These are phyloP conservation scores for Candida germanica DNA, from an alignment of 805 yeast genomes.

Conservation along the genomic window DNA sequence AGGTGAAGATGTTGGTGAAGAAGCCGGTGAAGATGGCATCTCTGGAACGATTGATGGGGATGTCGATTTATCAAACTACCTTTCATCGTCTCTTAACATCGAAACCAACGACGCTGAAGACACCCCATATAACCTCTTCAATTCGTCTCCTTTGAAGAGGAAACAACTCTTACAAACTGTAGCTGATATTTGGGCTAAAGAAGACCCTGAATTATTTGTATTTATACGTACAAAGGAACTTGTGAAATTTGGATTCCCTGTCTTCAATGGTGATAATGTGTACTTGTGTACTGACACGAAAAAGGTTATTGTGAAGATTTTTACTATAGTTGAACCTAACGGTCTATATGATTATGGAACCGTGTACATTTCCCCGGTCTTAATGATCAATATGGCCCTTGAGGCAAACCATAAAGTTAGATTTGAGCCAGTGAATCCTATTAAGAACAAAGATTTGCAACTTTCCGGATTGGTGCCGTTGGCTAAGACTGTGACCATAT, in stretches of 20 bases:
- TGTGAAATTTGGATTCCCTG: conserved; percentile 49
- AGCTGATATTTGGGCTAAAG: conserved; percentile 24
- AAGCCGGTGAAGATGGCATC: conserved; percentile 7
- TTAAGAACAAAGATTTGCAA: conserved; percentile 9
- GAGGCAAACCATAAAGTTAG: conserved; percentile 21
- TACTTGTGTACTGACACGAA: conserved; percentile 20
- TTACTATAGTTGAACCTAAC: conserved; percentile 66
- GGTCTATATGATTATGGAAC: conserved; percentile 28
- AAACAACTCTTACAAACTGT: conserved; percentile 21
- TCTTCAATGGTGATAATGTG: conserved; percentile 68
- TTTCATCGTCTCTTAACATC: conserved; percentile 26
- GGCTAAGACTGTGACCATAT: conserved; percentile 63
- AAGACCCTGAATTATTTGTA: conserved; percentile 37
- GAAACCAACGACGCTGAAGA: conserved; percentile 12
- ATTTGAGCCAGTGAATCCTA: conserved; percentile 14
- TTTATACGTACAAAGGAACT: conserved; percentile 49
- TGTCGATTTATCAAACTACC: conserved; percentile 29
- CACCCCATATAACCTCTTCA: conserved; percentile 13
- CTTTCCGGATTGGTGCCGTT: conserved; percentile 36
- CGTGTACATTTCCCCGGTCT: conserved; percentile 62
- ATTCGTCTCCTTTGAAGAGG: conserved; percentile 29
- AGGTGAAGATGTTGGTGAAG: conserved; percentile 8
- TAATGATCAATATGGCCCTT: conserved; percentile 46
- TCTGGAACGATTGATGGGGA: conserved; percentile 11
- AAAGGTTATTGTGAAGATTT: conserved; percentile 38